These are phyloP conservation scores for Candida glucosophila DNA, from an alignment of 1,139 yeast genomes.

Conservation along the genomic window DNA sequence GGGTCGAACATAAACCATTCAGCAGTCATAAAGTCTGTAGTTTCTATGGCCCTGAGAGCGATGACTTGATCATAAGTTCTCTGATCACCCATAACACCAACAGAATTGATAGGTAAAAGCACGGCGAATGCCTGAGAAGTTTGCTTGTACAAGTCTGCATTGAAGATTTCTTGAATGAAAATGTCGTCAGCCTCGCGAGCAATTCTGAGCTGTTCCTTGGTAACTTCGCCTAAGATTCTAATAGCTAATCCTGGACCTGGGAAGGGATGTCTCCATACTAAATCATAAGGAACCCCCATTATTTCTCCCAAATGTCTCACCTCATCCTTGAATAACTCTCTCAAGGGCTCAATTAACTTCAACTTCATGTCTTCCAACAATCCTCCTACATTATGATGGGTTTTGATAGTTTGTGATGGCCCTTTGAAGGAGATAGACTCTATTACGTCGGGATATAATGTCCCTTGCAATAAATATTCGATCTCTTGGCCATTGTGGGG, in stretches of 20 bases:
- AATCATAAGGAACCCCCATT: slow-evolving; percentile 90
- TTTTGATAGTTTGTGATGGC: slow-evolving; percentile 97
- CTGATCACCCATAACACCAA: slow-evolving; percentile 99
- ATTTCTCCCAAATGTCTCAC: slow-evolving; percentile 94
- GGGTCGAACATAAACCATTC: slow-evolving; percentile 98
- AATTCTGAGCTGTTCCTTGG: slow-evolving; percentile 83
- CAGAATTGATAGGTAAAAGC: slow-evolving; percentile 92
- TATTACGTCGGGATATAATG: slow-evolving; percentile 96
- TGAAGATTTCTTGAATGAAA: slow-evolving; percentile 89
- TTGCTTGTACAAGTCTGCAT: slow-evolving; percentile 85
- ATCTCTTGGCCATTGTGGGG: slow-evolving; percentile 87
- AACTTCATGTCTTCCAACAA: slow-evolving; percentile 95
- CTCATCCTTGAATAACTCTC: slow-evolving; percentile 98
- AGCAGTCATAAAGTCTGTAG: slow-evolving; percentile 98
- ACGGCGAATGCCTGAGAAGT: slow-evolving; percentile 98
- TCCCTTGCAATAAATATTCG: slow-evolving; percentile 92
- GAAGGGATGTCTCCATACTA: slow-evolving; percentile 99
- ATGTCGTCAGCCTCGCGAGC: slow-evolving; percentile 97
- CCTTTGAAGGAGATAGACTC: slow-evolving; percentile 99
- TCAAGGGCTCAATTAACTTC: slow-evolving; percentile 94
- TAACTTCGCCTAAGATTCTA: slow-evolving; percentile 94
- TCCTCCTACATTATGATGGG: slow-evolving; percentile 99
- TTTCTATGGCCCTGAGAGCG: slow-evolving; percentile 96
- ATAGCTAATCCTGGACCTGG: slow-evolving; percentile 99
- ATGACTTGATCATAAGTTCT: slow-evolving; percentile 98